Percentiles rank a stretch among this genome's conserved stretches.
phyloP scores from a whole-genome alignment of 2,329 filamentous ascomycete species.

The Coniochaeta hoffmannii region DNA sequence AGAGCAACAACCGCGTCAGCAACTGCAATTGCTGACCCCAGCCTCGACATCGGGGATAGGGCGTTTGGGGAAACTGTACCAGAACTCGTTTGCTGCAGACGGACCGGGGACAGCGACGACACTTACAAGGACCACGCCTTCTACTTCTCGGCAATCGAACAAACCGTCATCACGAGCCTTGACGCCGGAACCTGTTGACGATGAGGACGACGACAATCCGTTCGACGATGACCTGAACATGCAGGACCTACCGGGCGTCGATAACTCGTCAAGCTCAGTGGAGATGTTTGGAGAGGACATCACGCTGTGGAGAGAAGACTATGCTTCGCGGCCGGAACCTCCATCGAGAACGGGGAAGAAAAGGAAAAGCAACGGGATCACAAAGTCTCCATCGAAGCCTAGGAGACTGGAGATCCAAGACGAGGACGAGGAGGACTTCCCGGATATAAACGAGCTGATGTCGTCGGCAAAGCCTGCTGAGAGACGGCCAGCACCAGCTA shows the following conservation, averaged over 20 bases:
- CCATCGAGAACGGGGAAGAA: slow-evolving; percentile 36
- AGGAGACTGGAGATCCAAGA: slow-evolving; percentile 14
- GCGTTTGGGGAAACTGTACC: slow-evolving; percentile 27
- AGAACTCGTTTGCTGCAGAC: slow-evolving; percentile 21
- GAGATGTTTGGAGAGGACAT: slow-evolving; percentile 26
- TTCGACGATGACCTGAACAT: slow-evolving; percentile 15
- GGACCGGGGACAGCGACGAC: slow-evolving; percentile 10
- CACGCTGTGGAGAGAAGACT: slow-evolving; percentile 35
- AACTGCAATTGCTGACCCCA: slow-evolving; percentile 35
- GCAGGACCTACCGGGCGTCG: slow-evolving; percentile 8
- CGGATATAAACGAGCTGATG: slow-evolving; percentile 39
- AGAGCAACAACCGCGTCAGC: slow-evolving; percentile 22
- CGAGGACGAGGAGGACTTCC: slow-evolving; percentile 38
- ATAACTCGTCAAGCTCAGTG: slow-evolving; percentile 18
- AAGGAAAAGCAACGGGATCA: slow-evolving; percentile 43
- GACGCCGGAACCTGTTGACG: slow-evolving; percentile 6
- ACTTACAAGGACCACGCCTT: slow-evolving; percentile 8
- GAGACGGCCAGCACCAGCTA: slow-evolving; percentile 6
- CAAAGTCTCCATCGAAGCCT: slow-evolving; percentile 16
- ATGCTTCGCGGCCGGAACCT: slow-evolving; percentile 29
- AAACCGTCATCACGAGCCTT: slow-evolving; percentile 3
- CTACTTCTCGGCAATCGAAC: slow-evolving; percentile 3
- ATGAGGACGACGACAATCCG: slow-evolving; percentile 14
- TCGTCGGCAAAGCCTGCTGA: slow-evolving; percentile 16
- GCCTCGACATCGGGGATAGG: slow-evolving; percentile 23